Percentiles rank a stretch among this genome's conserved stretches.
Conservation (phyloP, 2,329 filamentous ascomycete genomes). For the Rutstroemia sydowiana region DNA sequence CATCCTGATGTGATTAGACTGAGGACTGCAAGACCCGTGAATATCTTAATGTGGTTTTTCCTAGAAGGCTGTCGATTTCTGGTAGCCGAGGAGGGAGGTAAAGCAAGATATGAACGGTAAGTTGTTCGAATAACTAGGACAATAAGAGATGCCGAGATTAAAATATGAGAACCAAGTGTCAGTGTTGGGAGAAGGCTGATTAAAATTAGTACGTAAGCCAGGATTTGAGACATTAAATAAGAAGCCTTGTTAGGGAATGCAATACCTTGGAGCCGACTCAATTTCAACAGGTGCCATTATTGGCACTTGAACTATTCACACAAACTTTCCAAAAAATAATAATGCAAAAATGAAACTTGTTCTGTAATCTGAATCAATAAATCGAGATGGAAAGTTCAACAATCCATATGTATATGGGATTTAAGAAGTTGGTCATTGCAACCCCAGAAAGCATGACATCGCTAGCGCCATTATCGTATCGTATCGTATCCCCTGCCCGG, state of each 20-base stretch:
- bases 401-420: no score
- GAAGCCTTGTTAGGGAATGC: background rate
- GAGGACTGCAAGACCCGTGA: slow-evolving; percentile 38
- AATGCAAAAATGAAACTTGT: no score
- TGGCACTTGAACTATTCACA: no score
- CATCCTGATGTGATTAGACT: slow-evolving; percentile 39
- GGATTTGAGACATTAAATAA: background rate
- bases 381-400: background rate
- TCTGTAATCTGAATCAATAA: no score
- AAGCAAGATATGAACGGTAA: slow-evolving; percentile 25
- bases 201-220: background rate
- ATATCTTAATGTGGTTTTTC: slow-evolving; percentile 30
- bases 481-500: background rate
- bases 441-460: background rate
- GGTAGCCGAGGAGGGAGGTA: slow-evolving; percentile 33
- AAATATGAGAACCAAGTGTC: slow-evolving; percentile 15
- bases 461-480: no score
- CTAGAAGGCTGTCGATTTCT: slow-evolving; percentile 28
- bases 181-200: slow-evolving; percentile 16
- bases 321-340: no score
- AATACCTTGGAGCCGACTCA: slow-evolving; percentile 6
- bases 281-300: slow-evolving; percentile 11
- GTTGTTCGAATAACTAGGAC: slow-evolving; percentile 19
- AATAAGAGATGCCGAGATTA: slow-evolving; percentile 17
- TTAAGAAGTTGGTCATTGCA: no score